These are phyloP conservation scores for Tylopilus felleus DNA, from an alignment of 768 basidiomycete species.

Conservation along the genomic window DNA sequence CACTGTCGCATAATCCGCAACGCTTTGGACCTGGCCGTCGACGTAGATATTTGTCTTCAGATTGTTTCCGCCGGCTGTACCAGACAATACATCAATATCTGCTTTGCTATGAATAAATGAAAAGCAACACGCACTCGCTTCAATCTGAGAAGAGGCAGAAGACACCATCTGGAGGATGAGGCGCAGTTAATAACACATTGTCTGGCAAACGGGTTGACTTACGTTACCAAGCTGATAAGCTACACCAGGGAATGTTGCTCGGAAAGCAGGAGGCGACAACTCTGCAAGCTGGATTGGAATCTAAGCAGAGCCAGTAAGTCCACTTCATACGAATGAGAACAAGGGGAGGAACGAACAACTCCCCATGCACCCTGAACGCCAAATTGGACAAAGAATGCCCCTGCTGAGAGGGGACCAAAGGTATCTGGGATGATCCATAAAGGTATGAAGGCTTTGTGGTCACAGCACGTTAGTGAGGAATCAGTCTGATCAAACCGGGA, in stretches of 20 bases:
- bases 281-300: conserved; percentile 81
- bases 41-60: conserved; percentile 47
- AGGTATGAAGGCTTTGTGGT: conserved; percentile 51
- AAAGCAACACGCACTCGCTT: conserved; percentile 21
- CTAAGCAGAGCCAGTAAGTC: conserved; percentile 18
- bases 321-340: background rate
- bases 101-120: background rate
- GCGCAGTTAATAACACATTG: background rate
- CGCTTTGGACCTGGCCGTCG: conserved; percentile 37
- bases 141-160: conserved; percentile 61
- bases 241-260: conserved; percentile 84
- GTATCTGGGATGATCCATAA: conserved; percentile 77
- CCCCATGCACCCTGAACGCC: conserved; percentile 93
- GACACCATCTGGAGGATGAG: conserved; percentile 49
- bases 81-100: background rate
- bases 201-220: background rate
- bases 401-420: conserved; percentile 69
- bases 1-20: conserved; percentile 69
- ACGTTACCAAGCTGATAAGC: conserved; percentile 81
- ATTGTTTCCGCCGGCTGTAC: conserved; percentile 54
- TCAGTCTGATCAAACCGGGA: conserved; percentile 7
- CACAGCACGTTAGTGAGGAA: background rate
- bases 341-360: conserved; percentile 48
- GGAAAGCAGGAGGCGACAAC: conserved; percentile 84
- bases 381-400: conserved; percentile 83